Evolutionary conservation across 2,329 filamentous ascomycete genomes (phyloP).

Genomic region (Xylaria sp.): DNA sequence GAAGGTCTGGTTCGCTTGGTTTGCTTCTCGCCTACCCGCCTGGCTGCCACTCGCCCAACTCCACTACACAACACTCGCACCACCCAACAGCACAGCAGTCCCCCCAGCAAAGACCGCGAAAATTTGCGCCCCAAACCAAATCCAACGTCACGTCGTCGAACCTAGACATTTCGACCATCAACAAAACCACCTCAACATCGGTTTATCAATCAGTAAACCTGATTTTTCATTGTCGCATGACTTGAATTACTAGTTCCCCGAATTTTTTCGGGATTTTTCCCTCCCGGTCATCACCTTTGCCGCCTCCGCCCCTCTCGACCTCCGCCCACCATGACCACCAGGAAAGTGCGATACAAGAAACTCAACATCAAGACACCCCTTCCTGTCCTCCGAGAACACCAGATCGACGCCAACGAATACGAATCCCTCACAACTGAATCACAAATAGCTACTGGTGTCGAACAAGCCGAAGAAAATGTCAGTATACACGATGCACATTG

Average conservation of each 20-base stretch:
- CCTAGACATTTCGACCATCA: conserved; percentile 60
- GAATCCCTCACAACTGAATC: conserved; percentile 84
- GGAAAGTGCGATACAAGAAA: conserved; percentile 87
- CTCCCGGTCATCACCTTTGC: conserved; percentile 55
- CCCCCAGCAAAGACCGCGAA: conserved; percentile 53
- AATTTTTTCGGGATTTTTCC: conserved; percentile 72
- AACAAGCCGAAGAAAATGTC: conserved; percentile 97
- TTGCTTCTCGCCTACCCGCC: conserved; percentile 22
- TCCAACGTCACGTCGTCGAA: conserved; percentile 66
- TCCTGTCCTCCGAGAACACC: conserved; percentile 86
- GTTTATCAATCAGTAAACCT: conserved; percentile 66
- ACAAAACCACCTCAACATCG: conserved; percentile 62
- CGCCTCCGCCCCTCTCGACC: conserved; percentile 46
- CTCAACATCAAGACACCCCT: conserved; percentile 90
- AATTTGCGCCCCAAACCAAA: conserved; percentile 66
- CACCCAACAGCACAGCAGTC: conserved; percentile 36
- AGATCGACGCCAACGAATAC: conserved; percentile 88
- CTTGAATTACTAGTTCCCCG: conserved; percentile 69
- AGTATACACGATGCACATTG: conserved; percentile 60
- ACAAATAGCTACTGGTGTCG: conserved; percentile 95
- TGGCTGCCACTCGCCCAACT: conserved; percentile 25
- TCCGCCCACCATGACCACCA: conserved; percentile 66
- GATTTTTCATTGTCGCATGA: conserved; percentile 62
- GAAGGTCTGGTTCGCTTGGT: conserved; percentile 29
- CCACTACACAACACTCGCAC: conserved; percentile 31